phyloP scores from a whole-genome alignment of 1,284 basidiomycete species.

The Anthracocystis panici-leucophaei region DNA sequence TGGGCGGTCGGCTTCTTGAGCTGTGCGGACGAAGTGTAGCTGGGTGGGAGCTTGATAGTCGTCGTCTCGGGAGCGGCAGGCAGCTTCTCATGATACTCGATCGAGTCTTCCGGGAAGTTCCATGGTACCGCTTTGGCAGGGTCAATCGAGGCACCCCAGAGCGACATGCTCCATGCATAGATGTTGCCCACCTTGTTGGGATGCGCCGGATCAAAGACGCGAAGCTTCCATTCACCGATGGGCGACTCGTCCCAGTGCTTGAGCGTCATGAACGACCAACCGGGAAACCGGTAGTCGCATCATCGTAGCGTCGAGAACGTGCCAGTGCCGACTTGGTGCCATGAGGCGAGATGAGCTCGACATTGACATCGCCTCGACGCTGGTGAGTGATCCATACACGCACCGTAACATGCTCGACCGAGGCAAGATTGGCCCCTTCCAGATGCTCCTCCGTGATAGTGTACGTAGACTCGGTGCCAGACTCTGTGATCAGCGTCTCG shows the following conservation, averaged over 20 bases:
- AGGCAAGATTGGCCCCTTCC: slow-evolving; percentile 82
- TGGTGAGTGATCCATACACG: slow-evolving; percentile 91
- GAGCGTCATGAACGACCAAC: slow-evolving; percentile 97
- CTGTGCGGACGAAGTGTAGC: slow-evolving; percentile 64
- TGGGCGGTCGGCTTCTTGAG: slow-evolving; percentile 83
- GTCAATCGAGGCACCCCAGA: slow-evolving; percentile 93
- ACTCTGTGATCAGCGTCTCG: slow-evolving; percentile 74
- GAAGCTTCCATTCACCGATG: slow-evolving; percentile 89
- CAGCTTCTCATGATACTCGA: slow-evolving; percentile 72
- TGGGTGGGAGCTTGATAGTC: slow-evolving; percentile 67
- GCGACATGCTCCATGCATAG: slow-evolving; percentile 88
- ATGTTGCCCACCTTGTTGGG: slow-evolving; percentile 78
- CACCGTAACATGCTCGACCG: slow-evolving; percentile 91
- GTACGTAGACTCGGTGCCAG: slow-evolving; percentile 79
- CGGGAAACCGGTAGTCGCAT: slow-evolving; percentile 81
- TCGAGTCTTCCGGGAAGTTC: slow-evolving; percentile 64
- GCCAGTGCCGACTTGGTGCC: slow-evolving; percentile 89
- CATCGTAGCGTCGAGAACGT: slow-evolving; percentile 79
- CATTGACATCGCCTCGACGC: slow-evolving; percentile 90
- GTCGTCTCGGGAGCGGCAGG: slow-evolving; percentile 70
- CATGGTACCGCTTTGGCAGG: slow-evolving; percentile 74
- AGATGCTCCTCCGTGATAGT: slow-evolving; percentile 81
- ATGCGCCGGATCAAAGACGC: slow-evolving; percentile 80
- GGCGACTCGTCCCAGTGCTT: slow-evolving; percentile 99
- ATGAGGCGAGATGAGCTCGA: slow-evolving; percentile 85